Evolutionary conservation across 140 eudicot species (phyloP).

Genomic region (Senecio squalidus): DNA sequence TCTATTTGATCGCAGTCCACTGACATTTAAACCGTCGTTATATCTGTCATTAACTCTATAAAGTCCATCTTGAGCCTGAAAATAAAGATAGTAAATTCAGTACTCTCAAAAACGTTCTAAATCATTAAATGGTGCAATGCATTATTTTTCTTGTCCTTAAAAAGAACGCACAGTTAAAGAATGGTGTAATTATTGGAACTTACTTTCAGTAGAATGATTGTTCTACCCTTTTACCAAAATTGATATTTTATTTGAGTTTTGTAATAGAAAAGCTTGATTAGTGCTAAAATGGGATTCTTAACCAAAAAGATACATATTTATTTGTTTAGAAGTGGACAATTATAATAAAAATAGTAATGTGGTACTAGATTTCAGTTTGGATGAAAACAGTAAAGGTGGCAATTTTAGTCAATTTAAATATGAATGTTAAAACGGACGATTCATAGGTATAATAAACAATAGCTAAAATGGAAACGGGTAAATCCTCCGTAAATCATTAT

Average conservation of each 20-base stretch:
- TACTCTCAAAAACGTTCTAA: background rate
- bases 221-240: too few species aligned
- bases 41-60: slow-evolving; percentile 39
- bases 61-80: slow-evolving; percentile 49
- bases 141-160: background rate
- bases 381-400: background rate
- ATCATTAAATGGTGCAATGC: background rate
- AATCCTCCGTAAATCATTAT: background rate
- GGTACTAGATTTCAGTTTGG: background rate
- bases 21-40: slow-evolving; percentile 28
- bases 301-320: too few species aligned
- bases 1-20: slow-evolving; percentile 35
- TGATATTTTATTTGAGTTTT: too few species aligned
- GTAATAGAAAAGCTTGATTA: too few species aligned
- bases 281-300: too few species aligned
- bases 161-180: too few species aligned
- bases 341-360: too few species aligned
- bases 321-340: too few species aligned
- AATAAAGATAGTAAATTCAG: background rate
- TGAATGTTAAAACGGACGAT: background rate
- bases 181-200: too few species aligned
- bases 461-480: background rate
- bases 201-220: too few species aligned
- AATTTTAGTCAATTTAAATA: too few species aligned
- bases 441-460: background rate